Evolutionary conservation across 192 early-diverging fungal species (phyloP), one percentile per base, ranked within the genome.

Genomic region (Kappamyces sp.): DNA sequence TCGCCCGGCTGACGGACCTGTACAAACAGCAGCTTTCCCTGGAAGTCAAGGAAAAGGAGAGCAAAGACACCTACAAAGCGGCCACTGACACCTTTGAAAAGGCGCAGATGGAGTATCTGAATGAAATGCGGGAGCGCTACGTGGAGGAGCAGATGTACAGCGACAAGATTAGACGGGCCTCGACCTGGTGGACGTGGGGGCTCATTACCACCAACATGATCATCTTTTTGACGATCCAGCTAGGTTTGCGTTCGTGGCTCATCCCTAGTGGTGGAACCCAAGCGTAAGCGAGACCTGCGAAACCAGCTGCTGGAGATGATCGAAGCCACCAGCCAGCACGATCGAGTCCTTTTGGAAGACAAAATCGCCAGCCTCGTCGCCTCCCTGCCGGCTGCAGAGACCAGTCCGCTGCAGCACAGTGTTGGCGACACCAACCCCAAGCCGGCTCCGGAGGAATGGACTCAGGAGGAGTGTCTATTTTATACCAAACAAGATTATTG

Each of bases 111-210:
- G 74, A 76, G 12, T 80, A 72, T 61, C 57, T 65, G 36, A 10
- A 5, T 13, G n/a, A 54, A 40, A 73, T 80, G 35, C 60, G 77
- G 3, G 77, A 80, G 47, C 63, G 77, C 2, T 80, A 80, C 49
- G 71, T 80, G 23, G 77, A 80, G 38, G 77, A 80, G 55, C 77
- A 80, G 48, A 67, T 80, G 15, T 80, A 66, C 52, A 68, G 65
- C 3, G 77, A 80, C 60, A 80, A 80, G 58, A 76, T 79, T 44
- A 55, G 76, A 5, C 44, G 51, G 13, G 65, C 71, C 7, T 61
- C 51, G 33, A 76, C 70, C 10, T 76, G 66, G 62, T 76, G 74
- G 74, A 76, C 74, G 38, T 70, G 67, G 60, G 76, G 76, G 35
- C 58, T 78, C 3, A 78, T 78, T 9, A 70, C 73, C 5, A 61